A percentile compares a stretch with the other conserved stretches of the same genome.
phyloP scores from a whole-genome alignment of 1,139 yeast species.

The Suzukiozyma palmioleophila region DNA sequence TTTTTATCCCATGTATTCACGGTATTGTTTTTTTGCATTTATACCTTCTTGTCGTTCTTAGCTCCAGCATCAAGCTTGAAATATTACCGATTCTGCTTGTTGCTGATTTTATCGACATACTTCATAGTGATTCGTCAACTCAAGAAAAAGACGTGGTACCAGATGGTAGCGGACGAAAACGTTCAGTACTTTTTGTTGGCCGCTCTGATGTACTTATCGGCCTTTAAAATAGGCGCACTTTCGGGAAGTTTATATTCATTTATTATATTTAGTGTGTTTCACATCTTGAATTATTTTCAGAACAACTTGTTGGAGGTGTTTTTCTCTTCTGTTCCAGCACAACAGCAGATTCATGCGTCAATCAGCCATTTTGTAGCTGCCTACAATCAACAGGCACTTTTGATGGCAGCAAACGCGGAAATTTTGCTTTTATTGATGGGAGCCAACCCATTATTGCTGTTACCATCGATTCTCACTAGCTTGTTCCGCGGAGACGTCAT shows the following conservation, averaged over 20 bases:
- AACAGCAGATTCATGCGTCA: slow-evolving; percentile 18
- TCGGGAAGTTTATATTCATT: slow-evolving; percentile 48
- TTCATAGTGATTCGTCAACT: slow-evolving; percentile 44
- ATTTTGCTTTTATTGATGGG: slow-evolving; percentile 16
- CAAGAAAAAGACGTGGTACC: slow-evolving; percentile 18
- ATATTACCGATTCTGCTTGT: slow-evolving; percentile 35
- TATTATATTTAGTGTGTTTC: slow-evolving; percentile 55
- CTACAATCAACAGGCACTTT: slow-evolving; percentile 43
- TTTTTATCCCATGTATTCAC: slow-evolving; percentile 45
- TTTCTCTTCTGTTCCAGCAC: slow-evolving; percentile 15
- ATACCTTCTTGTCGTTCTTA: slow-evolving; percentile 31
- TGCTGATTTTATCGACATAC: slow-evolving; percentile 44
- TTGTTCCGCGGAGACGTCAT: slow-evolving; percentile 18
- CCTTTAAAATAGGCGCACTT: slow-evolving; percentile 27
- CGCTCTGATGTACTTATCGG: slow-evolving; percentile 26
- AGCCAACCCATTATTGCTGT: slow-evolving; percentile 8
- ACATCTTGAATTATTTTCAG: slow-evolving; percentile 48
- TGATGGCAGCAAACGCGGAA: slow-evolving; percentile 46
- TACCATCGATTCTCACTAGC: slow-evolving; percentile 9
- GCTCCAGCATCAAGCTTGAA: slow-evolving; percentile 19
- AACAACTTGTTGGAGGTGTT: slow-evolving; percentile 20
- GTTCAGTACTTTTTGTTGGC: slow-evolving; percentile 48
- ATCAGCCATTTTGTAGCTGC: slow-evolving; percentile 34
- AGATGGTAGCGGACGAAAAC: slow-evolving; percentile 41
- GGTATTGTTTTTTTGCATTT: slow-evolving; percentile 28